Conservation (phyloP, 495 filamentous ascomycete species). For the Xylaria scruposa region DNA sequence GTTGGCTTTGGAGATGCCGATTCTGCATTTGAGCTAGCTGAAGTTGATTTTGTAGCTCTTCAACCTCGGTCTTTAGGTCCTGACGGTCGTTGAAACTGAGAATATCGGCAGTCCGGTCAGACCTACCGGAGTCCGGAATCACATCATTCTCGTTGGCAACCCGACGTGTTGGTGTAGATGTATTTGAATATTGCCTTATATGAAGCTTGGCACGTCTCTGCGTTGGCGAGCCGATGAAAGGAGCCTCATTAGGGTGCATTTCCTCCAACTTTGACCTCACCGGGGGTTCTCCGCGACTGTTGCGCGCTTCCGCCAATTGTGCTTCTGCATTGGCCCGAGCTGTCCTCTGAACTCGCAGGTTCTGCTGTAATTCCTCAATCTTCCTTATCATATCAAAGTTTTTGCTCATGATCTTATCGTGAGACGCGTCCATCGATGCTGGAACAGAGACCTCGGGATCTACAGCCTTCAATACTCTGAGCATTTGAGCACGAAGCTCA, state of each 20-base stretch:
- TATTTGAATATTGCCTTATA: constrained; percentile 71
- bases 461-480: constrained; percentile 83
- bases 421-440: constrained; percentile 52
- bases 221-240: constrained; percentile 76
- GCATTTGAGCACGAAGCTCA: constrained; percentile 78
- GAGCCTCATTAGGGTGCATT: constrained; percentile 82
- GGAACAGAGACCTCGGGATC: constrained; percentile 69
- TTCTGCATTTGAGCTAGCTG: constrained; percentile 97
- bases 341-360: constrained; percentile 83
- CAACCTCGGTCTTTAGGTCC: constrained; percentile 89
- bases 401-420: constrained; percentile 56
- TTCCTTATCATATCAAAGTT: constrained; percentile 87
- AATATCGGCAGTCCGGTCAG: constrained; percentile 89
- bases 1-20: constrained; percentile 87
- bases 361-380: constrained; percentile 86
- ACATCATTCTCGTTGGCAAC: constrained; percentile 64
- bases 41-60: constrained; percentile 92
- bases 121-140: constrained; percentile 77
- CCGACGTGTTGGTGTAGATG: constrained; percentile 76
- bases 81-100: constrained; percentile 86
- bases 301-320: constrained; percentile 80
- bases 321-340: constrained; percentile 82
- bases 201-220: constrained; percentile 78
- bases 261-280: constrained; percentile 77
- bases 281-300: constrained; percentile 75